Evolutionary conservation across 2,329 filamentous ascomycete species (phyloP), one percentile per base, ranked within the genome.

Genomic region (Fusarium incarnatum): DNA sequence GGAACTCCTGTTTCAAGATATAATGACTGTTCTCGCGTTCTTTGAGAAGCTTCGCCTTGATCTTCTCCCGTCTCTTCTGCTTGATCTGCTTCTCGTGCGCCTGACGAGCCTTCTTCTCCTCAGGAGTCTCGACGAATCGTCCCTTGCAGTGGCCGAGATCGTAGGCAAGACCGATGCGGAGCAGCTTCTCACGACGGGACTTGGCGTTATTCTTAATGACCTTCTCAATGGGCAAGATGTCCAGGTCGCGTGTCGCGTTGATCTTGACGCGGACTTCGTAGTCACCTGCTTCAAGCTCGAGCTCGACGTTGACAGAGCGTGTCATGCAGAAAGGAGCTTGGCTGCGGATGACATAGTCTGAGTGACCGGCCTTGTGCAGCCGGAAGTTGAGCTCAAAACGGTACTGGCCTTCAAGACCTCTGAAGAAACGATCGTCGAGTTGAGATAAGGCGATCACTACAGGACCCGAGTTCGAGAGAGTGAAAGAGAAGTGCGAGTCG

Each of bases 221-320:
- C 40, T 93, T 86, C 67, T 94, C 90, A 18, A 92, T 86, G 1
- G 82, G 81, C 27, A 82, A 57, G 2, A 81, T 83, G 1, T 82
- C 79, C 11, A 85, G 80, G 27, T 84, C 77, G n/a, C 91, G 87
- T 20, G 85, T 86, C 3, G 92, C 92, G 10, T 90, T 89, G 61
- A 96, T 86, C 76, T 92, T 94, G 78, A 95, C 86, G 23, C 93
- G 84, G 7, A 97, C 88, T 9, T 88, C 88, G 79, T 97, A 97
- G 45, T 87, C 88, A 13, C 93, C 93, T 0, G 91, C 86, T 22
- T 92, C 89, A 27, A 97, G 87, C 37, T 90, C 85, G 11, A 96
- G 84, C 77, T 96, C 93, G 2, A 92, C 89, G 53, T 91, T 94
- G 41, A 94, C 90, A 2, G 91, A 92, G 9, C 93, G 89, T 23